Evolutionary conservation across 371 early-diverging fungal species (phyloP).

Genomic region (Circinella umbellata): DNA sequence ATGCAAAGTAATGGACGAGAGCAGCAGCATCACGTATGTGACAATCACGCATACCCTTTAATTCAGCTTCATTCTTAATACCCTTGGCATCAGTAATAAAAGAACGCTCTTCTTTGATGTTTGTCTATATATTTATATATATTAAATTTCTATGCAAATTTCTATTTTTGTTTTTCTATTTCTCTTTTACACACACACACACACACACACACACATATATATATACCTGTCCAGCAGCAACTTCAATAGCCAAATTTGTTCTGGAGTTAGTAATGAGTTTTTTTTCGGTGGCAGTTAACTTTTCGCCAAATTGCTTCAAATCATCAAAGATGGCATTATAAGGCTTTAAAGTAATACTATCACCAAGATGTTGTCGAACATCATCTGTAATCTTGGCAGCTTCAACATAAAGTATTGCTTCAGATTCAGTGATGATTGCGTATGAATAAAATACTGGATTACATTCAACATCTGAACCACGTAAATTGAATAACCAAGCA

Average conservation of each 20-base stretch:
- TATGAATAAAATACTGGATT: slow-evolving; percentile 99
- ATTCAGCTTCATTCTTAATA: slow-evolving; percentile 92
- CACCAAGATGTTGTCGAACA: slow-evolving; percentile 60
- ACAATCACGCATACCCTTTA: slow-evolving; percentile 92
- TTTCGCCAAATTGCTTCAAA: slow-evolving; percentile 43
- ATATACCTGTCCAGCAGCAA: slow-evolving; percentile 50
- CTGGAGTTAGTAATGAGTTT: slow-evolving; percentile 62
- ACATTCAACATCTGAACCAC: slow-evolving; percentile 97
- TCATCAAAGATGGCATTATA: slow-evolving; percentile 85
- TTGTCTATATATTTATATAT: background rate
- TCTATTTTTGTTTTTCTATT: background rate
- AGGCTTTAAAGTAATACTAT: slow-evolving; percentile 65
- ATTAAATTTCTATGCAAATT: too few relatives aligned
- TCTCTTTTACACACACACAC: background rate
- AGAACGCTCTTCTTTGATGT: slow-evolving; percentile 60
- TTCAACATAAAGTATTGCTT: slow-evolving; percentile 83
- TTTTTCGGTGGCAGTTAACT: slow-evolving; percentile 38
- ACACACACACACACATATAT: too few relatives aligned
- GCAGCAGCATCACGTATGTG: slow-evolving; percentile 96
- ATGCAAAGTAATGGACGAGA: slow-evolving; percentile 90
- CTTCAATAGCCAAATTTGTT: slow-evolving; percentile 74
- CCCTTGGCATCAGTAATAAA: slow-evolving; percentile 85
- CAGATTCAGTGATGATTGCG: slow-evolving; percentile 73
- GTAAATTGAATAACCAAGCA: slow-evolving; percentile 97
- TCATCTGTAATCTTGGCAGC: slow-evolving; percentile 71